Evolutionary conservation across 1,139 yeast species (phyloP), one percentile per base, ranked within the genome.

Genomic region (Suhomyces ambrosiae): DNA sequence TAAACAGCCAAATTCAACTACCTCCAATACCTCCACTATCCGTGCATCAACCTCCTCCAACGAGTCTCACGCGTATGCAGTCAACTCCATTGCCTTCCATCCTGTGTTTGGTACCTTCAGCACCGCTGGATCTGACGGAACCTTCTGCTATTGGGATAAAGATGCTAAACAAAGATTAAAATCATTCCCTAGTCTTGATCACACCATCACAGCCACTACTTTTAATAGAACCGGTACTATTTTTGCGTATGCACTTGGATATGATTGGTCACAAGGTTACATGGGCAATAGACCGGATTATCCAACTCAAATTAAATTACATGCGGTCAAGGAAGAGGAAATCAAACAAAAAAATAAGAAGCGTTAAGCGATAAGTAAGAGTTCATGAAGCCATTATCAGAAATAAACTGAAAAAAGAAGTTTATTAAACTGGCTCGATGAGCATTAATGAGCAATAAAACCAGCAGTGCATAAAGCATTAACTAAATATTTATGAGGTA

Each of bases 61-160:
- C 24, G 85, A 67, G 58, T 75, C 80, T 19, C 80, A 67, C 30
- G 71, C 90, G 24, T 92, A 81, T 56, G 71, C 96, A 1, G 82
- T 94, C 32, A 88, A 89, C 58, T 76, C 86, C 35, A 84, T 92
- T 35, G 72, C 80, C 12, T 87, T 90, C 70, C 97, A 94, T 57
- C 98, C 98, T 4, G 67, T 77, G 11, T 84, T 82, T 60, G 96
- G 96, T 28, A 89, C 98, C 1, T 85, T 94, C 61, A 82, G 84
- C 37, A 94, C 98, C 5, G 95, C 96, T 1, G 98, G 98, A 9
- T 78, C 94, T 25, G 98, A 94, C 61, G 98, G 98, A 11, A 76
- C 94, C 6, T 85, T 89, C 67, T 84, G 90, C 53, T 85, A 86
- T 66, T 94, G 99, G 99, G 98, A 94, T 60, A 89, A 88, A 63